Base-by-base conservation (phyloP, 1,284 basidiomycete genomes). In the Fomitiporia mediterranea region DNA sequence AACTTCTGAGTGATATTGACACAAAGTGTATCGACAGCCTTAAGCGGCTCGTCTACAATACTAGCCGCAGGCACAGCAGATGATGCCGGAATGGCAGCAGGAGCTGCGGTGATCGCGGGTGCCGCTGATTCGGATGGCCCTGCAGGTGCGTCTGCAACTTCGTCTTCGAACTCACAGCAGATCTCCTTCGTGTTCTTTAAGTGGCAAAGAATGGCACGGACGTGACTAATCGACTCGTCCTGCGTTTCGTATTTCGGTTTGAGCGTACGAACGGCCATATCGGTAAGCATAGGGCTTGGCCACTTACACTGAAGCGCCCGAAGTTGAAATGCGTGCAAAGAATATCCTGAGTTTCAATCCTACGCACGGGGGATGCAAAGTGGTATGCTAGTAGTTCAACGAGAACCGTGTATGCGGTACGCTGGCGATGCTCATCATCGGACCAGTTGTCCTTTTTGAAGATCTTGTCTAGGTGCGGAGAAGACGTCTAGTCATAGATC, bases 301-400 rank as follows among this genome's bases (percentile, higher is more conserved):
- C 96, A 59, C 98, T 79, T 71, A 99, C 96, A 68, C 99, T 87
- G 66, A 98, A 80, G 27, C 96, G 85, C 74, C 98, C 95, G 66
- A 98, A 98, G 59, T 81, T 78, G 78, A 86, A 96, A n/a, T 85
- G 74, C 4, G 77, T 83, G 77, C 98, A 99, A 59, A 99, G 81
- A 46, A 91, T 83, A 67, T 99, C 96, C 69, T 98, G 96, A 0
- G 96, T 99, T 75, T 98, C 91, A 67, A 99, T 98, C 96, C 96
- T 98, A 56, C 94, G 87, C 25, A 99, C 95, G 9, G 94, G 93
- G 2, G 94, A 95, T 0, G 90, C 91, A 65, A 95, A 95, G 69
- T 99, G 96, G 70, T 98, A 98, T 15, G 95, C 93, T 44, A 99
- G 81, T 54, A 98, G 83, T 71, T 98, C 96, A 63, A 98, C 94